These are phyloP conservation scores for Schizosaccharomyces pombe DNA, from an alignment of 805 yeast species.

Conservation along the genomic window DNA sequence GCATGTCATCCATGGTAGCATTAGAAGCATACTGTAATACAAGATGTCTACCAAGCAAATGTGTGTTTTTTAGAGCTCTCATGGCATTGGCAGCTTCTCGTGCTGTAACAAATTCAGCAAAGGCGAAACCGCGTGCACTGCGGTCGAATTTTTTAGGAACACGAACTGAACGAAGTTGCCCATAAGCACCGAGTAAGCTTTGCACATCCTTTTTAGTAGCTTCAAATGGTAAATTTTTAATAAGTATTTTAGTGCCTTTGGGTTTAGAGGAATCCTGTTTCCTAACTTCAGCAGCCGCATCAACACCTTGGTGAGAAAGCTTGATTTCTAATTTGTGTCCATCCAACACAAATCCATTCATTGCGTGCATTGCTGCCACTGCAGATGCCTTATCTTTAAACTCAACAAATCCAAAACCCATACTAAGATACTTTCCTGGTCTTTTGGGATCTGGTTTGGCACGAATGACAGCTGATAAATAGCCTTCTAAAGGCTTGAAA, in stretches of 20 bases:
- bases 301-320: constrained; percentile 48
- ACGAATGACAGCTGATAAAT: constrained; percentile 57
- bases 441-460: constrained; percentile 71
- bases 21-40: constrained; percentile 81
- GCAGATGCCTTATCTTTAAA: constrained; percentile 64
- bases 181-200: constrained; percentile 81
- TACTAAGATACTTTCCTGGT: constrained; percentile 43
- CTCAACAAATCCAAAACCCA: constrained; percentile 97
- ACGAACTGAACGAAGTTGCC: constrained; percentile 79
- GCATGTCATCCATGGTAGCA: constrained; percentile 66
- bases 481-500: constrained; percentile 57
- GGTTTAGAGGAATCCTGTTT: constrained; percentile 9
- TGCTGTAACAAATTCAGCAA: constrained; percentile 68
- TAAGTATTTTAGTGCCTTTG: constrained; percentile 43
- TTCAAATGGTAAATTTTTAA: constrained; percentile 93
- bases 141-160: constrained; percentile 91
- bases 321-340: constrained; percentile 82
- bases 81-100: constrained; percentile 83
- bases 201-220: constrained; percentile 81
- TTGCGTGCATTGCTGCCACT: constrained; percentile 39
- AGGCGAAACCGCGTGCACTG: constrained; percentile 91
- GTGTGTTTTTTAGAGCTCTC: constrained; percentile 85
- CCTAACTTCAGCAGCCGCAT: constrained; percentile 9
- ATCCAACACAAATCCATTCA: constrained; percentile 59
- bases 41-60: constrained; percentile 79